Conservation (phyloP, 495 filamentous ascomycete species). For the Cercophora scortea region DNA sequence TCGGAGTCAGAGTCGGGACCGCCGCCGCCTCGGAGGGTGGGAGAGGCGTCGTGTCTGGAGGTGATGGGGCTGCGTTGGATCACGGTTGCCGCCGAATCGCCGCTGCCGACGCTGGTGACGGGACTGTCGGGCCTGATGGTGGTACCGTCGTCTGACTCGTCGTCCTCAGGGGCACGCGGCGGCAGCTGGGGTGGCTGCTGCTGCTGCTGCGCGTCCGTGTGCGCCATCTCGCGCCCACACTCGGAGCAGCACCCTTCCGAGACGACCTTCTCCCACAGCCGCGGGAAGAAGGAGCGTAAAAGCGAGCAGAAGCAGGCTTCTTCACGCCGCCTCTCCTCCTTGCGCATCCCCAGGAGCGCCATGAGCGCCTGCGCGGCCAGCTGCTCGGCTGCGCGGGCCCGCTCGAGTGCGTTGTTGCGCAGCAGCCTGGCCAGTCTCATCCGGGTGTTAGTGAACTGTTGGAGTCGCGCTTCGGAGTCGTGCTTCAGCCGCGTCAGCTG, state of each 20-base stretch:
- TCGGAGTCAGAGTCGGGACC: too few species aligned
- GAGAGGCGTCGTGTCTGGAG: too few species aligned
- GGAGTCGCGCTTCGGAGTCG: background rate
- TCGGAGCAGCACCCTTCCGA: background rate
- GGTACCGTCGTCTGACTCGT: too few species aligned
- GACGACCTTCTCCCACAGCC: background rate
- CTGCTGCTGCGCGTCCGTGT: background rate
- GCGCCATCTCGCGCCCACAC: background rate
- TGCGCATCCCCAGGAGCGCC: background rate
- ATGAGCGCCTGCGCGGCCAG: background rate
- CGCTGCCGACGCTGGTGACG: too few species aligned
- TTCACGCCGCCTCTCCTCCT: background rate
- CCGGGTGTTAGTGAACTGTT: background rate
- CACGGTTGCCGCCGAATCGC: too few species aligned
- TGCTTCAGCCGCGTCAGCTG: too few species aligned
- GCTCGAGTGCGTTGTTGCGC: background rate
- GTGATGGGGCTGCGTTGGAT: too few species aligned
- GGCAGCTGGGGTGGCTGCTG: background rate
- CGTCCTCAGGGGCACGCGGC: background rate
- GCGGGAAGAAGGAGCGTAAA: slow-evolving; percentile 5
- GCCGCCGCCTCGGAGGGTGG: too few species aligned
- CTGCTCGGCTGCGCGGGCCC: background rate
- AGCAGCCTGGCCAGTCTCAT: background rate
- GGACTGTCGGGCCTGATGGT: too few species aligned
- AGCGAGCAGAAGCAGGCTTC: slow-evolving; percentile 17